Base-by-base conservation (phyloP, 139 green algal genomes). In the Chlamydomonas schloesseri region DNA sequence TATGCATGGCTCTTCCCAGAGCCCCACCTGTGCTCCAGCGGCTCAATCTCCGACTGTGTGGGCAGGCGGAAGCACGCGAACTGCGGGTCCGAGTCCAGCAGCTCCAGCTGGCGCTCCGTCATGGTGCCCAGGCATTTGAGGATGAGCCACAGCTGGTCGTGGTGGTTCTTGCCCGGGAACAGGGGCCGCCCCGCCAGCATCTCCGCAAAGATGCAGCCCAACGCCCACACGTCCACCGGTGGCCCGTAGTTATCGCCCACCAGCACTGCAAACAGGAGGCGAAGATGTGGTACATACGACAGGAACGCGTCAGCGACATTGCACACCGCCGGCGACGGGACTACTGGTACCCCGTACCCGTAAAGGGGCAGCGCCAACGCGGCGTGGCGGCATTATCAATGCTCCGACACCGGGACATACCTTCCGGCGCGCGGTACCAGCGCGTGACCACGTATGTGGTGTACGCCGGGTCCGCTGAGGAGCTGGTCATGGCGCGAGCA, bases 361-460 rank as follows among this genome's bases (percentile, higher is more conserved):
- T n/a, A n/a, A n/a, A n/a, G n/a, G n/a, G n/a, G n/a, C n/a, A n/a
- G n/a, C n/a, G n/a, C n/a, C n/a, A n/a, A n/a, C n/a, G n/a, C n/a
- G n/a, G n/a, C n/a, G n/a, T n/a, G 42, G 42, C 42, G 42, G 42
- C 42, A 50, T 50, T 5, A 50, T 50, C 6, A 8, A 50, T 50
- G 42, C n/a, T n/a, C n/a, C n/a, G n/a, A n/a, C n/a, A n/a, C n/a
- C n/a, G n/a, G n/a, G n/a, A 50, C 42, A 8, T 64, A 84, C 78
- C 78, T 72, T 98, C 96, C 11, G 96, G 96, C 0, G 94, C 80
- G 6, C 94, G 86, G 83, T 98, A 98, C 96, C 95, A 98, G 0
- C 95, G 91, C 0, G 95, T 98, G 79, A 95, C 92, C 47, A 98
- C 94, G 76, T 95, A 96, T 0, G 97, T 89, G 86, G 80, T 86